Base-by-base conservation (phyloP, 768 basidiomycete species). In the Termitomyces titanicus region DNA sequence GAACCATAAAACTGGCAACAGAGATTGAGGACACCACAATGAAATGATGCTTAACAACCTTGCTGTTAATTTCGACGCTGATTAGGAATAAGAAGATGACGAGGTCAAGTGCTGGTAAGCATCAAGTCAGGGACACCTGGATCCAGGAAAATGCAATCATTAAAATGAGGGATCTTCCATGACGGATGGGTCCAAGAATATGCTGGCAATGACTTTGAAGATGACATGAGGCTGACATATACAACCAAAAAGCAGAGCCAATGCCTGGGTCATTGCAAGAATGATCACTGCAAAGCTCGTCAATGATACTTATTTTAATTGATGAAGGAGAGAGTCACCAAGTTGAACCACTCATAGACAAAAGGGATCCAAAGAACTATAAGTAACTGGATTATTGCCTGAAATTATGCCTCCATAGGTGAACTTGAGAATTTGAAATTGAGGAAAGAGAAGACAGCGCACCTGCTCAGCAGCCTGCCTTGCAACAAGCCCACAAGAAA, bases 221-320 rank as follows among this genome's bases (percentile, higher is more conserved):
- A 96, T 94, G 55, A 98, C 95, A n/a, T 86, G 79, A 2, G 96
- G 96, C 63, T 98, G 95, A 35, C 83, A 84, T 34, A 96, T 82
- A 50, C 78, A 84, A 3, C 74, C 67, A 22, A 97, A 76, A 45
- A 80, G 52, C 18, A 89, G 69, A 1, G 82, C 77, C 15, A 98
- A 81, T 4, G 88, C 54, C 64, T 94, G 89, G 40, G 85, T 84
- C 78, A 94, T 84, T 33, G 70, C 71, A 55, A 97, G 78, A 72
- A 98, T 93, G 63, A 98, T 81, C 48, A 88, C 87, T 84, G 70
- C 40, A 33, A 11, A 15, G 33, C 29, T 63, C 22, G 42, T 24
- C 63, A 85, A 46, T 27, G 27, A 35, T 22, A 48, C 52, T 35
- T 50, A 50, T 18, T 18, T 24, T 27, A 56, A n/a, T 5, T n/a